Evolutionary conservation across 202 grass and related monocot species (phyloP), one percentile per base, ranked within the genome.

Genomic region (Sporobolus alterniflorus): DNA sequence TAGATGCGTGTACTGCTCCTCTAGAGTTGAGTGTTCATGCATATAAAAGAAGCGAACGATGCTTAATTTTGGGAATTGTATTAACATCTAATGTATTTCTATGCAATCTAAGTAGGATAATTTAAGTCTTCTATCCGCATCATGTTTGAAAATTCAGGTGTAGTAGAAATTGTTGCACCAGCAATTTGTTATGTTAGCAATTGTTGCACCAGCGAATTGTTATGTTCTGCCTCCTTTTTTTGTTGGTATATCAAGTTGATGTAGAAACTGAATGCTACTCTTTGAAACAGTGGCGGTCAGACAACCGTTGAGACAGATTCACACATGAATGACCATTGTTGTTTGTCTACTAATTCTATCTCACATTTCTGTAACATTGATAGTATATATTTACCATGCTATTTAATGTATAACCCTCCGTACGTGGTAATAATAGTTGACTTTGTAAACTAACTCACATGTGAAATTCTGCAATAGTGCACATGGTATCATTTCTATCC

Each of bases 221-320:
- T 59, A 55, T 74, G 42, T 79, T 85, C 79, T 74, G 28, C 67
- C 81, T 55, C 14, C 67, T 39, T 20, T 17, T 2, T 10, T 2
- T 94, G 76, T 50, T 83, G 44, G 91, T 88, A 88, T 60, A 78
- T 82, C 46, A 17, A 52, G 73, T 81, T 73, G 82, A 87, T 94
- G 94, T 87, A 57, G n/a, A 94, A 72, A 94, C 20, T 18, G 70
- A 90, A 90, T 26, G 87, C 78, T 90, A 67, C 68, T 83, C 64
- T 6, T 84, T 57, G 75, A 63, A 64, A 67, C 62, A 74, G 89
- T 44, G 65, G 70, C 67, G 76, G 94, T 78, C 82, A 94, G 87
- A 90, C 91, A 94, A 92, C 91, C 82, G 91, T 90, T 50, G 85
- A 71, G 85, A 88, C 89, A 82, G 94, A 97, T 97, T 91, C 94